Evolutionary conservation across 1,284 basidiomycete species (phyloP), one percentile per base, ranked within the genome.

Genomic region (Ustanciosporium gigantosporum): DNA sequence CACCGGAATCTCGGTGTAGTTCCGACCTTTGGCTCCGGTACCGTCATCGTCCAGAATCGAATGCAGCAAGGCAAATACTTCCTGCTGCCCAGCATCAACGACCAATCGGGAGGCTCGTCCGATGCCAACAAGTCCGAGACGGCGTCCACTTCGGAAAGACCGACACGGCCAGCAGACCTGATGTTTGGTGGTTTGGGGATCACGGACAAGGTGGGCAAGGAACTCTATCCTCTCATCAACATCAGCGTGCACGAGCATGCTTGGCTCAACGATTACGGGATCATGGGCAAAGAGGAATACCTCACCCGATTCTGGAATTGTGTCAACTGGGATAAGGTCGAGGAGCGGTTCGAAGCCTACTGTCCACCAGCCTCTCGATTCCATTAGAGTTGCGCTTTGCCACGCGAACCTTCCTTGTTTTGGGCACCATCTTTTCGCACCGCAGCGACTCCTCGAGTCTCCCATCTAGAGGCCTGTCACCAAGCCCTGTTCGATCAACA

Each of bases 241-340:
- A 79, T 96, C 56, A 88, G 87, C 46, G 83, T 94, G 19, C 86
- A 91, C 73, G 92, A 96, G 79, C 92, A 92, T 73, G 87, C 89
- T 20, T 98, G 92, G 88, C 81, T 98, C 67, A 83, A 84, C 42
- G 87, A 88, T 39, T 93, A 90, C 73, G 94, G 94, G 11, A 86
- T 98, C 15, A 94, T 90, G 89, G 91, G 90, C 31, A 91, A 91
- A 80, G 89, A 91, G 76, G 83, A 85, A 75, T 98, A 94, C 82
- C 81, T 95, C 68, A 85, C 84, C 72, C 84, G 88, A 73, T 96
- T 95, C 82, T 96, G 91, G 89, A 83, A 83, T 27, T 88, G 87
- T 39, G 79, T 98, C 55, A 84, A 98, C 80, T 98, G 94, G 94
- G 77, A 81, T 20, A 62, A 66, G 41, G 69, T 74, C 32, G 58